Evolutionary conservation across 495 filamentous ascomycete genomes (phyloP).

Genomic region (Terfezia claveryi): DNA sequence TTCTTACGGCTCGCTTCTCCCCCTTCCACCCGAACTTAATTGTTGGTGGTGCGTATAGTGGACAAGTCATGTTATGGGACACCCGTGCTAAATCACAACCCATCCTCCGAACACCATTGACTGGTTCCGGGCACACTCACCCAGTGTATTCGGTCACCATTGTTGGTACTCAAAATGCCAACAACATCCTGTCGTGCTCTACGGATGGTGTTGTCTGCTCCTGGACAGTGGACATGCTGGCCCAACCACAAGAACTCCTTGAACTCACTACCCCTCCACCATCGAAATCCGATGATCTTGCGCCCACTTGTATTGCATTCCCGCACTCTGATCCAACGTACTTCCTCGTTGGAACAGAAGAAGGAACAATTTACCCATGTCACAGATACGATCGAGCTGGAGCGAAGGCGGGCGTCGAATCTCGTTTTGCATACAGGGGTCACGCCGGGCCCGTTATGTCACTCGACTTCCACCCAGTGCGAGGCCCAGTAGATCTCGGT

Average conservation of each 20-base stretch:
- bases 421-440: conserved; percentile 59
- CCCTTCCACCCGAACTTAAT: conserved; percentile 93
- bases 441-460: conserved; percentile 92
- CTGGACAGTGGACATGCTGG: conserved; percentile 94
- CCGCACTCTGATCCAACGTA: conserved; percentile 88
- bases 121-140: conserved; percentile 81
- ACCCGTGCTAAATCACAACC: conserved; percentile 70
- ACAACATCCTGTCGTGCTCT: conserved; percentile 88
- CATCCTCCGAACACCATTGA: conserved; percentile 86
- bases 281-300: conserved; percentile 77
- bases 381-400: conserved; percentile 93
- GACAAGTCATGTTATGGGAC: conserved; percentile 97
- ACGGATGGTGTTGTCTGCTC: conserved; percentile 93
- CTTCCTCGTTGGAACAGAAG: conserved; percentile 90
- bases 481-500: conserved; percentile 80
- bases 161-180: conserved; percentile 92
- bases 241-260: conserved; percentile 79
- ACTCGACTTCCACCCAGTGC: conserved; percentile 79
- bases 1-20: conserved; percentile 86
- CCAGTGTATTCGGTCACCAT: conserved; percentile 90
- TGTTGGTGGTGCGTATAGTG: conserved; percentile 82
- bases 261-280: conserved; percentile 68
- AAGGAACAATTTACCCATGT: conserved; percentile 85
- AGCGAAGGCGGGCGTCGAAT: conserved; percentile 83
- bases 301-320: conserved; percentile 93